Percentiles rank a stretch among this genome's conserved stretches.
phyloP scores from a whole-genome alignment of 2,329 filamentous ascomycete species.

The Gnomoniopsis sp. region DNA sequence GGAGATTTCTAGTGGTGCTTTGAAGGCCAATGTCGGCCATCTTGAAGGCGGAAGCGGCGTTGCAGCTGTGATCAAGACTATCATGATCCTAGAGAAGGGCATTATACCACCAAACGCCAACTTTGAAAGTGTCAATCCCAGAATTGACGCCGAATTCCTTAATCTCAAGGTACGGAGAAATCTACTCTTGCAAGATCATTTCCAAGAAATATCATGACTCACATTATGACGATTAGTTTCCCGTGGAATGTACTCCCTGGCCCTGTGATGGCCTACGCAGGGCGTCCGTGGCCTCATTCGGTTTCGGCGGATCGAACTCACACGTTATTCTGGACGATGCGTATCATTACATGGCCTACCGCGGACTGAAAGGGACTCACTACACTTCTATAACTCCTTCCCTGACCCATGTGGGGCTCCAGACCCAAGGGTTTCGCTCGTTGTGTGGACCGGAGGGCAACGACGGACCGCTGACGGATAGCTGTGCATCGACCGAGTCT shows the following conservation, averaged over 20 bases:
- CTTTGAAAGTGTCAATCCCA: neutral
- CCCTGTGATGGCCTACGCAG: slow-evolving; percentile 40
- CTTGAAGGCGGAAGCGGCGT: neutral
- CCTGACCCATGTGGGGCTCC: neutral
- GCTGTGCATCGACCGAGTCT: no score
- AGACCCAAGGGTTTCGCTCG: neutral
- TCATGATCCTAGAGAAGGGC: neutral
- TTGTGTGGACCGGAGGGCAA: neutral
- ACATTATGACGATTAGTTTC: neutral
- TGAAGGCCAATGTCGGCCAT: neutral
- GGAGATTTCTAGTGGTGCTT: neutral
- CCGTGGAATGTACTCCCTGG: slow-evolving; percentile 33
- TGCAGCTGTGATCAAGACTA: neutral
- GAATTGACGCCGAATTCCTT: neutral
- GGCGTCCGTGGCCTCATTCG: slow-evolving; percentile 54
- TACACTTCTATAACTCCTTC: neutral
- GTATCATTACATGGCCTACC: neutral
- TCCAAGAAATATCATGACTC: neutral
- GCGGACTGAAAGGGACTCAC: neutral
- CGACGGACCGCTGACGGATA: no score
- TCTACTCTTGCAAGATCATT: neutral
- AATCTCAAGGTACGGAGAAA: neutral
- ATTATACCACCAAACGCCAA: neutral
- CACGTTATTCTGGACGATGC: slow-evolving; percentile 32
- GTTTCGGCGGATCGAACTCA: slow-evolving; percentile 54